Evolutionary conservation across 1,284 basidiomycete genomes (phyloP).

Genomic region (Leccinum pachyderme): DNA sequence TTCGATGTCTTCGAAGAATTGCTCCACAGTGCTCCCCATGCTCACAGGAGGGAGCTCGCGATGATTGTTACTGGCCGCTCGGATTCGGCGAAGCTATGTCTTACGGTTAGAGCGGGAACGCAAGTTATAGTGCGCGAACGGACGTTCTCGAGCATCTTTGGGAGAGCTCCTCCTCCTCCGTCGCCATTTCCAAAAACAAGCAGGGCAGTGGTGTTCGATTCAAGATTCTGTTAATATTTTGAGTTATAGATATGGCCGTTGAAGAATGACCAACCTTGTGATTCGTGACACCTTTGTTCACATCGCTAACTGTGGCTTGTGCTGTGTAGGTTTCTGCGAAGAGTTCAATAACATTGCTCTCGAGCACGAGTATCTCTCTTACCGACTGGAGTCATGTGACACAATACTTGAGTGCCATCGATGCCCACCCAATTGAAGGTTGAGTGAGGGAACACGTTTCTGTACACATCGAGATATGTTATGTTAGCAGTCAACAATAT

Average conservation of each 20-base stretch:
- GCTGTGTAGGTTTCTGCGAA: slow-evolving; percentile 79
- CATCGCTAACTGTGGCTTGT: slow-evolving; percentile 82
- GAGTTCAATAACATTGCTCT: not conserved
- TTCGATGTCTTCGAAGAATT: slow-evolving; percentile 83
- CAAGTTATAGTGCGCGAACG: slow-evolving; percentile 17
- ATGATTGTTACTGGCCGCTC: slow-evolving; percentile 75
- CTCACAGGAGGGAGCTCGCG: slow-evolving; percentile 80
- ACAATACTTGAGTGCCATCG: slow-evolving; percentile 89
- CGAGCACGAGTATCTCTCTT: slow-evolving; percentile 7
- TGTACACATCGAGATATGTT: slow-evolving; percentile 26
- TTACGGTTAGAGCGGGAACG: slow-evolving; percentile 8
- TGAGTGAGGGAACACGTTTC: slow-evolving; percentile 91
- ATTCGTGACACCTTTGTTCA: slow-evolving; percentile 78
- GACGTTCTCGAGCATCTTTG: slow-evolving; percentile 87
- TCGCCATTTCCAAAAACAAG: slow-evolving; percentile 95
- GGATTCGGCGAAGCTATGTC: slow-evolving; percentile 78
- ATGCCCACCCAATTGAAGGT: slow-evolving; percentile 99
- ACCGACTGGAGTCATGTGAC: slow-evolving; percentile 92
- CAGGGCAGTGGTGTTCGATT: slow-evolving; percentile 76
- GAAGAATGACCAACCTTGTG: slow-evolving; percentile 63
- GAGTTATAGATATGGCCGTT: not conserved
- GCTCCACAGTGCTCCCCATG: slow-evolving; percentile 84
- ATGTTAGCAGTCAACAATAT: not conserved
- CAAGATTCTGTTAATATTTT: slow-evolving; percentile 62
- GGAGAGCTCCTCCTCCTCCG: slow-evolving; percentile 81